A percentile compares a stretch with the other conserved stretches of the same genome.
These are phyloP conservation scores for Stellera chamaejasme DNA, from an alignment of 345 rosid genomes.

Conservation along the genomic window DNA sequence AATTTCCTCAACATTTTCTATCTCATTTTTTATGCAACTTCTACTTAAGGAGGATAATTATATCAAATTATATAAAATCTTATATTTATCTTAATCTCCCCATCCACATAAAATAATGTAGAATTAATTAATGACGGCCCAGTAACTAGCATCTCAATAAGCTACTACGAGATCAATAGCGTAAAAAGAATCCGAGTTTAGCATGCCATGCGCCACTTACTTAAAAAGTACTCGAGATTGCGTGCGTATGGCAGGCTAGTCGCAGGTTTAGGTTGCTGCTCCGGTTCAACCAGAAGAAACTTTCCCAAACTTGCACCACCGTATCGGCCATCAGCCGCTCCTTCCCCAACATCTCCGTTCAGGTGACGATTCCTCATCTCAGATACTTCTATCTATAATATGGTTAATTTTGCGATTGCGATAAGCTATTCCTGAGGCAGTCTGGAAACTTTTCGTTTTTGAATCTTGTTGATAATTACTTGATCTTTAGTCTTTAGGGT, in stretches of 20 bases:
- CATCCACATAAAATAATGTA: too few relatives aligned
- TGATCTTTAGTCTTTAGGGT: not conserved
- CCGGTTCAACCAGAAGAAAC: not conserved
- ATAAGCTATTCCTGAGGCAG: not conserved
- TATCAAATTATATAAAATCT: too few relatives aligned
- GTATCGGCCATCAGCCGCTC: not conserved
- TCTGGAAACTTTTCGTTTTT: slow-evolving; percentile 1
- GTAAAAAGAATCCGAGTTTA: not conserved
- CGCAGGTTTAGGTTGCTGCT: not conserved
- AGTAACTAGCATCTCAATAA: too few relatives aligned
- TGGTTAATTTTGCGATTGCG: not conserved
- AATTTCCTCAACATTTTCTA: too few relatives aligned
- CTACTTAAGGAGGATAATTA: too few relatives aligned
- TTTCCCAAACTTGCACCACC: slow-evolving; percentile 5
- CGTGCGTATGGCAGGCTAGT: not conserved
- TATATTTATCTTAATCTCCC: too few relatives aligned
- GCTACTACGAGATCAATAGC: too few relatives aligned
- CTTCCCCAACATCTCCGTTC: not conserved
- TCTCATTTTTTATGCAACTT: too few relatives aligned
- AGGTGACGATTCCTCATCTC: too few relatives aligned
- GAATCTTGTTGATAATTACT: not conserved
- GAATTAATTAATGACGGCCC: too few relatives aligned
- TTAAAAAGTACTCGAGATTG: not conserved
- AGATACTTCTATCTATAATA: not conserved
- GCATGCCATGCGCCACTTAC: not conserved